Evolutionary conservation across 495 filamentous ascomycete species (phyloP), one percentile per base, ranked within the genome.

Genomic region (Penicillium argentinense): DNA sequence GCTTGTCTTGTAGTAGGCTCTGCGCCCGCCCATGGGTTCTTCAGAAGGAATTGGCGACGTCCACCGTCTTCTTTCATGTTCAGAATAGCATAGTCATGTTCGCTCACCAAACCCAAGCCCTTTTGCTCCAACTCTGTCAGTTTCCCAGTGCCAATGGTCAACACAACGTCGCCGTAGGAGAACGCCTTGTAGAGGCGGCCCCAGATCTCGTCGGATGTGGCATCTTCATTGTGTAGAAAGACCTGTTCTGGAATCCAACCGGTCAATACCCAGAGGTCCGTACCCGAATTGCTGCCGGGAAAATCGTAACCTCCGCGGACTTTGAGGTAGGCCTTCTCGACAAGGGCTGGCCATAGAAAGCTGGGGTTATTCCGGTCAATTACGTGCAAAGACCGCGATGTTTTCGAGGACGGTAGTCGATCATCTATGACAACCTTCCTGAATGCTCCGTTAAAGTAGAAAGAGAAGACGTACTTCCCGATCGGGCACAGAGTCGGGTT

Each of bases 241-340:
- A 97, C 68, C 57, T 99, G 93, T 64, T 99, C 91, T 0, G 93
- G 93, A 45, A 99, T 89, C 93, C 93, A 99, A 22, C 92, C 91
- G 1, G 87, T 95, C 38, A 99, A 64, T 9, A 91, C 83, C 73
- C 88, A 88, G 2, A 99, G 68, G 62, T 99, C 93, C 5, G 91
- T 96, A 2, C 88, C 91, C 3, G 91, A 97, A 61, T 99, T 97
- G 56, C 92, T 97, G n/a, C 93, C 93, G 2, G 93, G 93, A 54
- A 99, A 97, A 53, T 97, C 89, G 64, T 99, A 99, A 24, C 93
- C 95, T 24, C 95, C 95, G 16, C 90, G 80, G 6, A 97, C 79
- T 69, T 97, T 99, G n/a, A 99, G 71, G 51, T 97, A 99, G 3
- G 93, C 93, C 60, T 99, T 99, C 65, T 99, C 93, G 25, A 97